phyloP scores from a whole-genome alignment of 306 rosid genomes.

The Styphnolobium japonicum region DNA sequence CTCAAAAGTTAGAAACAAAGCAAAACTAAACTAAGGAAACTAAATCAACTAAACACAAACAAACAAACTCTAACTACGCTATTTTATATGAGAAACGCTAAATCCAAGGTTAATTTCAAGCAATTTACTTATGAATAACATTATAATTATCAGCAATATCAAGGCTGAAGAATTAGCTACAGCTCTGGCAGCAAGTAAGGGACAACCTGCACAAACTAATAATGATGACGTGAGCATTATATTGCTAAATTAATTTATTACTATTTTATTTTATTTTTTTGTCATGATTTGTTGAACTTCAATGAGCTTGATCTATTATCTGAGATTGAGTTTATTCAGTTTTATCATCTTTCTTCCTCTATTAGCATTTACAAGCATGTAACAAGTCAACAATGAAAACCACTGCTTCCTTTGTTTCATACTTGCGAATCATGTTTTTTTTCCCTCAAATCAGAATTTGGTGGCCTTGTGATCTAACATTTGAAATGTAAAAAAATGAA shows the following conservation, averaged over 20 bases:
- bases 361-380: neutral
- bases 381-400: neutral
- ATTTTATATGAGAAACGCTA: no score
- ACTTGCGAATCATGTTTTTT: neutral
- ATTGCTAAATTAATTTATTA: neutral
- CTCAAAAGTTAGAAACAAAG: no score
- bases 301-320: neutral
- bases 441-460: neutral
- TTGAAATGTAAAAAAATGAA: neutral
- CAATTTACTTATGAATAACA: no score
- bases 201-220: slow-evolving; percentile 56
- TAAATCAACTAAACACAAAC: no score
- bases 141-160: no score
- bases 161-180: slow-evolving; percentile 97
- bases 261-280: neutral
- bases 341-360: neutral
- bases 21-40: no score
- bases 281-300: neutral
- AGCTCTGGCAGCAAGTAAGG: slow-evolving; percentile 81
- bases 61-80: no score
- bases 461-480: neutral
- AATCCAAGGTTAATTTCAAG: no score
- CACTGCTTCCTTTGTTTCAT: neutral
- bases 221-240: slow-evolving; percentile 60
- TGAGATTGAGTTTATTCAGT: neutral